Evolutionary conservation across 495 filamentous ascomycete genomes (phyloP), one percentile per base, ranked within the genome.

Genomic region (Penicillium canariense): DNA sequence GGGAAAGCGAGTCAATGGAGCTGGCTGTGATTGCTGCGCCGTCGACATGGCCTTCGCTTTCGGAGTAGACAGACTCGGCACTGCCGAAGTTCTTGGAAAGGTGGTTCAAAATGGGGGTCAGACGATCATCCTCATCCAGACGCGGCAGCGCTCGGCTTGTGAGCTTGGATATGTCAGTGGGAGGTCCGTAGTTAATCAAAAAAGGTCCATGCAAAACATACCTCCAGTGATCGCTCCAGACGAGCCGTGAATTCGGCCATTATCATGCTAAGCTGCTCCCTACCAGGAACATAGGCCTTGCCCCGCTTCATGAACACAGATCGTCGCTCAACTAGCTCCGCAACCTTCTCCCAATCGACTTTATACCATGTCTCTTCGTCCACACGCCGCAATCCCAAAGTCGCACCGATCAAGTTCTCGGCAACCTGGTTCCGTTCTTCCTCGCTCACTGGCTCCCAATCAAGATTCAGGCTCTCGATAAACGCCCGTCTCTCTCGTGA

Each of bases 81-180:
- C 91, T 88, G 55, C 89, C 85, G 68, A 97, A 97, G 70, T 91
- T 93, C 66, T 91, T 88, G 32, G 88, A 89, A 17, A 97, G 82
- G 66, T 99, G 95, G 50, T 89, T 81, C 27, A 99, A 81, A 66
- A 99, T 97, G 0, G 95, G 95, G 1, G 89, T 88, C 15, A 99
- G 82, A 30, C 95, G 89, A 69, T 97, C 91, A 66, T 99, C 94
- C 75, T 99, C 95, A 63, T 99, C 95, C 15, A 99, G 80, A 1
- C 91, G 85, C 0, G 95, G 95, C 6, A 97, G 80, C 4, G 91
- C 91, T 38, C 92, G 87, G 25, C 90, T 86, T 5, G 95, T 96
- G 26, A 93, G 78, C 86, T 93, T 42, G 20, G 20, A 26, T 28
- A 1, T 25, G 31, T 53, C 17, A 53, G 50, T 5, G 14, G 12